Conservation (phyloP, 2,329 filamentous ascomycete species). For the Xylogone sp. region DNA sequence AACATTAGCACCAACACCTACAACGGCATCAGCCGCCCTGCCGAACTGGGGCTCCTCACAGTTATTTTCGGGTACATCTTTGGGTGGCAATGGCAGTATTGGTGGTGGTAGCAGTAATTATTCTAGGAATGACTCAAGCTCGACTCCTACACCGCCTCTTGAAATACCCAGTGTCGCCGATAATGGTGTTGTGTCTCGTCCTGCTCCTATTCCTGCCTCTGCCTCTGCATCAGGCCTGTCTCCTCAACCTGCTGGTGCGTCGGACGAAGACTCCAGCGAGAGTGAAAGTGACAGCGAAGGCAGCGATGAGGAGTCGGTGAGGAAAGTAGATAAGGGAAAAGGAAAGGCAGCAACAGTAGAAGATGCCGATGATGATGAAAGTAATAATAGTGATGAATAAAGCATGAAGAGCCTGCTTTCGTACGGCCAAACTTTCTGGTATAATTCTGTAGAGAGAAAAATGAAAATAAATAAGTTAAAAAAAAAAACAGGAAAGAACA, state of each 20-base stretch:
- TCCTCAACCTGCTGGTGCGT: neutral
- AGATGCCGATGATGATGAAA: conserved; percentile 37
- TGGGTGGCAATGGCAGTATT: neutral
- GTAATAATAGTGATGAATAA: conserved; percentile 6
- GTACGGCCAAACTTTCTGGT: too few relatives aligned
- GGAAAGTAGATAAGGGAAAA: conserved; percentile 35
- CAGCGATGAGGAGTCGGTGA: conserved; percentile 11
- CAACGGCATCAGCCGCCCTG: conserved; percentile 12
- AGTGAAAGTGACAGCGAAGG: conserved; percentile 1
- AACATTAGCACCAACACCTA: conserved; percentile 6
- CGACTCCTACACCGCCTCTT: neutral
- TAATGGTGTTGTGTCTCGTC: too few relatives aligned
- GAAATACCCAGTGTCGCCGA: neutral
- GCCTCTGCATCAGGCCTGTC: neutral
- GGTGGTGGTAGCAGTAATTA: neutral
- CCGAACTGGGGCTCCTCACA: conserved; percentile 22
- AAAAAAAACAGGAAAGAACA: too few relatives aligned
- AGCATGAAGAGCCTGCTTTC: neutral
- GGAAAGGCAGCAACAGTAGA: conserved; percentile 44
- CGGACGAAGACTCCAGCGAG: conserved; percentile 1
- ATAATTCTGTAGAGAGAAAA: neutral
- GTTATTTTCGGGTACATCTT: conserved; percentile 15
- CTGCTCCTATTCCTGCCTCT: neutral
- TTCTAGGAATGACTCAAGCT: neutral
- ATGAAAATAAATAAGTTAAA: too few relatives aligned